Conservation (phyloP, 2,329 filamentous ascomycete genomes). For the Hymenoscyphus repandus region DNA sequence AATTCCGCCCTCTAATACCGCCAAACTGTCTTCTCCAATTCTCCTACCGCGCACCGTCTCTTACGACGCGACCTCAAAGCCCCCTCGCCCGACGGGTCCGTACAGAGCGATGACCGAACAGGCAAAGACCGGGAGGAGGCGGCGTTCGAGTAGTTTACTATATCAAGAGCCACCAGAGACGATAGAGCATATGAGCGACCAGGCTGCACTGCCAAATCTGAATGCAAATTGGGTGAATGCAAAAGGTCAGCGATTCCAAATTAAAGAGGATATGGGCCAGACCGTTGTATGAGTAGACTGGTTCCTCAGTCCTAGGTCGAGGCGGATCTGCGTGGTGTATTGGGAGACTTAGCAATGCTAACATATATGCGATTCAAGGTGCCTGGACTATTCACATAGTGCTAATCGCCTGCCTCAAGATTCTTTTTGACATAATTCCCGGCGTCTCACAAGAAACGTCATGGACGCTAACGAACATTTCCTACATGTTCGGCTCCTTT, state of each 20-base stretch:
- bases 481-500: conserved; percentile 98
- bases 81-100: conserved; percentile 52
- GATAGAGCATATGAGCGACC: conserved; percentile 95
- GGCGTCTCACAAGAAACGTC: conserved; percentile 96
- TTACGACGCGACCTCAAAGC: conserved; percentile 77
- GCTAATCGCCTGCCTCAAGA: conserved; percentile 85
- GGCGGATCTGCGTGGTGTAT: not conserved
- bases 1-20: conserved; percentile 57
- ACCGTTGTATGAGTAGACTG: not conserved
- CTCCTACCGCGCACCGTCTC: conserved; percentile 85
- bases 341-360: conserved; percentile 6
- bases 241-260: conserved; percentile 65
- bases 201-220: conserved; percentile 87
- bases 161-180: conserved; percentile 97
- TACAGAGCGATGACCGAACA: conserved; percentile 51
- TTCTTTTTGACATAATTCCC: conserved; percentile 94
- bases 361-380: conserved; percentile 47
- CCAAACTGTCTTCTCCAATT: conserved; percentile 91
- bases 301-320: not conserved
- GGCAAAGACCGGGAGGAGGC: conserved; percentile 68
- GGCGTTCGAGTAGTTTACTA: conserved; percentile 94
- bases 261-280: not conserved
- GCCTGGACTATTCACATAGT: conserved; percentile 98
- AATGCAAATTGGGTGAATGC: conserved; percentile 99
- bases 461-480: conserved; percentile 98